phyloP scores from a whole-genome alignment of 208 protist species.

The Crithidia bombi region DNA sequence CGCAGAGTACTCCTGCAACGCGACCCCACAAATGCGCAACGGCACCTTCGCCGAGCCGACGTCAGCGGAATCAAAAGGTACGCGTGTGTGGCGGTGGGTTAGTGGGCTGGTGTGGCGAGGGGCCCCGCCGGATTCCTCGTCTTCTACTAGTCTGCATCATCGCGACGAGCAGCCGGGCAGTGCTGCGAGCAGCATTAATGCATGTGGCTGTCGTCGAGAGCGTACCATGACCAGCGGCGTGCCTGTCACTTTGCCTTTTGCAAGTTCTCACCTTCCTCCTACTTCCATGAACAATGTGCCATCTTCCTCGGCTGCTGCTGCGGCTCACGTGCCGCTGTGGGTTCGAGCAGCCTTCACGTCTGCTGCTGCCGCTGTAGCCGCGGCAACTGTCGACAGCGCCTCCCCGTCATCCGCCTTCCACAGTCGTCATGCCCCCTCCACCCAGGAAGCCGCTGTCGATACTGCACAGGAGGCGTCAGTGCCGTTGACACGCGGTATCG shows the following conservation, averaged over 20 bases:
- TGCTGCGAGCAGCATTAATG: neutral
- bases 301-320: neutral
- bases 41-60: neutral
- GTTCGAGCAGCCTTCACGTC: slow-evolving; percentile 27
- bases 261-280: neutral
- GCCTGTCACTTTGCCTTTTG: neutral
- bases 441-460: neutral
- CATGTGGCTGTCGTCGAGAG: neutral
- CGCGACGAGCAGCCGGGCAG: neutral
- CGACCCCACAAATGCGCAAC: neutral
- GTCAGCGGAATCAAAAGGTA: neutral
- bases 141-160: neutral
- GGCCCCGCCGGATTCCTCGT: neutral
- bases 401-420: neutral
- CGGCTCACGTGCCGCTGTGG: slow-evolving; percentile 29
- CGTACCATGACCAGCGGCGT: neutral
- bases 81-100: slow-evolving; percentile 10
- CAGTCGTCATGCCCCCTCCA: neutral
- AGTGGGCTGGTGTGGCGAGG: slow-evolving; percentile 14
- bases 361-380: slow-evolving; percentile 1
- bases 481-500: neutral
- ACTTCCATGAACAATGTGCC: neutral
- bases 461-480: neutral
- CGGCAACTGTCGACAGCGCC: slow-evolving; percentile 2
- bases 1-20: neutral